These are phyloP conservation scores for Botrytis aclada DNA, from an alignment of 2,329 filamentous ascomycete species.

Conservation along the genomic window DNA sequence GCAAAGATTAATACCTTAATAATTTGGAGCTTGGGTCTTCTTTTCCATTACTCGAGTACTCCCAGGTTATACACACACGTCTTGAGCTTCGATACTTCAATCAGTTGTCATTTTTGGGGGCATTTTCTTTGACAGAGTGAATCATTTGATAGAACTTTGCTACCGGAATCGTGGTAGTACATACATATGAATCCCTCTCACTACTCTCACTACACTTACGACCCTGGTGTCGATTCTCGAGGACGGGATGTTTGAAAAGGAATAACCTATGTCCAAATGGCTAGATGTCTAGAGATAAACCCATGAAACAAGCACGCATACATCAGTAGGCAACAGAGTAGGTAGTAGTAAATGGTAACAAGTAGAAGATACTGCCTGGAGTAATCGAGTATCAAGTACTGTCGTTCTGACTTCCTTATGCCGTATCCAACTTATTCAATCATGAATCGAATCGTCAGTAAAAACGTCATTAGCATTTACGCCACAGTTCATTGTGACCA, in stretches of 20 bases:
- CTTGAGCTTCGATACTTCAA: not conserved
- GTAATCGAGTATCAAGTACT: not conserved
- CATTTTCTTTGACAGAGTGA: not conserved
- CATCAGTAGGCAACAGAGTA: not conserved
- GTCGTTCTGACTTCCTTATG: not conserved
- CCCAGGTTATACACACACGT: not conserved
- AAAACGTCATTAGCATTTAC: not conserved
- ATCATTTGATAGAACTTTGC: not conserved
- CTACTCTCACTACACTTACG: not conserved
- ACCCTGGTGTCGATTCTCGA: not conserved
- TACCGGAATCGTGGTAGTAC: not conserved
- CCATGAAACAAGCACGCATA: not conserved
- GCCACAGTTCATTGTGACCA: constrained; percentile 5
- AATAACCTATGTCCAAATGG: not conserved
- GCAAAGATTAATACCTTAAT: not conserved
- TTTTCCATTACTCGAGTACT: not conserved
- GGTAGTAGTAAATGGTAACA: not conserved
- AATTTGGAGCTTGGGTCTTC: not conserved
- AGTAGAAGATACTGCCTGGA: not conserved
- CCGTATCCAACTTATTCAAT: not conserved
- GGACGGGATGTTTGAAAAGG: not conserved
- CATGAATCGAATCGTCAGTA: too few relatives aligned
- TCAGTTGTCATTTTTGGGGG: not conserved
- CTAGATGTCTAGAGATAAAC: too few relatives aligned
- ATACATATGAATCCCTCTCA: not conserved